Evolutionary conservation across 441 rosid species (phyloP).

Genomic region (Manihot esculenta): DNA sequence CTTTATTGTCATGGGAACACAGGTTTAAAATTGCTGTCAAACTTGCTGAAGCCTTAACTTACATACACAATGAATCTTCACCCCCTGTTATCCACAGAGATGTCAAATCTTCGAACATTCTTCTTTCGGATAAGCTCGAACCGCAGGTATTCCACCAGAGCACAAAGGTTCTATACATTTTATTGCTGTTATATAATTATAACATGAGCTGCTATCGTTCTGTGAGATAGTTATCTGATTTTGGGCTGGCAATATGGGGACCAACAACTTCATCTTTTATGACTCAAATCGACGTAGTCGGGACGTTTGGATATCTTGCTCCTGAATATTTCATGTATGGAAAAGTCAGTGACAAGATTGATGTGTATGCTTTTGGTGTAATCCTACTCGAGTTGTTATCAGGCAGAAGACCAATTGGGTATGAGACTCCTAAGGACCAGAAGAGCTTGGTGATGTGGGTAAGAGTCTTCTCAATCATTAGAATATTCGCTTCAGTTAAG

Average conservation of each 20-base stretch:
- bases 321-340: conserved; percentile 97
- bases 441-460: conserved; percentile 95
- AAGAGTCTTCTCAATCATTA: conserved; percentile 27
- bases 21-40: conserved; percentile 59
- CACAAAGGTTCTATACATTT: neutral
- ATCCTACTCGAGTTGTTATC: conserved; percentile 81
- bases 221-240: conserved; percentile 65
- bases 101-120: conserved; percentile 85
- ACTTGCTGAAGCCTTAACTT: conserved; percentile 67
- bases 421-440: conserved; percentile 50
- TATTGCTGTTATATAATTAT: neutral
- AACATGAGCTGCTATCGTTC: conserved; percentile 13
- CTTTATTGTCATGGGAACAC: conserved; percentile 53
- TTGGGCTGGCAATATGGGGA: conserved; percentile 88
- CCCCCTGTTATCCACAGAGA: conserved; percentile 81
- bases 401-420: conserved; percentile 65
- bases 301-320: conserved; percentile 93
- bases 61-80: conserved; percentile 58
- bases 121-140: conserved; percentile 62
- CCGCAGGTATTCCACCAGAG: conserved; percentile 55
- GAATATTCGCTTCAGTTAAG: neutral
- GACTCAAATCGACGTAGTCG: conserved; percentile 62
- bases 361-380: conserved; percentile 86
- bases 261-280: conserved; percentile 55
- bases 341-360: conserved; percentile 81